Base-by-base conservation (phyloP, 23 red algal genomes). In the Chondrus crispus region DNA sequence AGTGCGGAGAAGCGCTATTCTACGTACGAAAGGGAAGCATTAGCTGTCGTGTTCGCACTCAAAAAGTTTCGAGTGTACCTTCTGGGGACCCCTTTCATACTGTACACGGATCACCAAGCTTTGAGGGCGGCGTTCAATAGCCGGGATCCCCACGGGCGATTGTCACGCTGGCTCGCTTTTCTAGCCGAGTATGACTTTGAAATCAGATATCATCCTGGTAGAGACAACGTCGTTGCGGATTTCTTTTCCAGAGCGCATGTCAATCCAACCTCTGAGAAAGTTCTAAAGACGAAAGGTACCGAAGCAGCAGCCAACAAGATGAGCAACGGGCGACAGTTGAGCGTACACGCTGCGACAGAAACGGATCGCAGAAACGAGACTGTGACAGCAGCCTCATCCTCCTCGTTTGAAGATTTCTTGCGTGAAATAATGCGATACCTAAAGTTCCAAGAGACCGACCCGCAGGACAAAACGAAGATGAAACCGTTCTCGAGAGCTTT, bases 171-270 rank as follows among this genome's bases (percentile, higher is more conserved):
- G 78, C 26, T 82, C 22, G 78, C 52, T 1, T 28, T 16, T 2
- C 40, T 57, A 51, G 51, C 78, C 22, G 78, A 82, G 44, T 82
- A 82, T 28, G 78, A 62, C 22, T 82, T 82, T 51, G 47, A 82
- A 47, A 82, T 57, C 78, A 1, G 29, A 20, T 51, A 82, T 51
- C 40, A 46, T 22, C 26, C 47, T 20, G 53, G 2, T 10, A 19
- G n/a, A 5, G n/a, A 82, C 26, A 82, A 82, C 26, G 46, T 1
- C 26, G 22, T 47, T 8, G 78, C 46, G 7, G 78, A 82, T 57
- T 50, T 53, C 48, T 24, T 50, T 36, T 82, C 78, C 8, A 82
- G 78, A 82, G 22, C 44, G 52, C 14, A 57, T 57, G n/a, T n/a
- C n/a, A n/a, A n/a, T n/a, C n/a, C n/a, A n/a, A n/a, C n/a, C n/a